These are phyloP conservation scores for Exophiala phaeomuriformis DNA, from an alignment of 2,329 filamentous ascomycete species.

Conservation along the genomic window DNA sequence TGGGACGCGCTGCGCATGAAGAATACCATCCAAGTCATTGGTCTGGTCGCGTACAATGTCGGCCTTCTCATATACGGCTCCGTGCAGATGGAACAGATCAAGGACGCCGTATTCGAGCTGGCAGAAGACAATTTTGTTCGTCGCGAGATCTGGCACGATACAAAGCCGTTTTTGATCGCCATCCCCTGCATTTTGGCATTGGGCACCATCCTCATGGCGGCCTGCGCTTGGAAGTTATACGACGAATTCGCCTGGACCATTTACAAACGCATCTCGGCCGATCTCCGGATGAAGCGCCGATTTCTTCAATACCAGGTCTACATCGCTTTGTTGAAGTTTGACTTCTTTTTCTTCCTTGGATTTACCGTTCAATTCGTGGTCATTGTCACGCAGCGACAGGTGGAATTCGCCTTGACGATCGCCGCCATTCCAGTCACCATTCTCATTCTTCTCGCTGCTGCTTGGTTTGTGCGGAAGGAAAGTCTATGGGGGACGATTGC, in stretches of 20 bases:
- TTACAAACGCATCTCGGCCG: conserved; percentile 96
- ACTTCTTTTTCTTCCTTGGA: conserved; percentile 99
- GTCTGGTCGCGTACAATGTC: conserved; percentile 84
- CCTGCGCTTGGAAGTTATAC: conserved; percentile 89
- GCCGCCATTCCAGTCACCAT: conserved; percentile 89
- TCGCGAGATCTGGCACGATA: conserved; percentile 56
- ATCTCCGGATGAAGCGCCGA: conserved; percentile 91
- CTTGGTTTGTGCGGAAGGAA: conserved; percentile 77
- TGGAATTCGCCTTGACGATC: conserved; percentile 79
- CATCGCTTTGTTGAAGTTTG: conserved; percentile 94
- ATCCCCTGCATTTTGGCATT: conserved; percentile 78
- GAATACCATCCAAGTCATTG: conserved; percentile 98
- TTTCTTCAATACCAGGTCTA: conserved; percentile 98
- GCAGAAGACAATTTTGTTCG: conserved; percentile 41
- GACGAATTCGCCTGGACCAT: conserved; percentile 99
- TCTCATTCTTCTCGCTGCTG: conserved; percentile 74
- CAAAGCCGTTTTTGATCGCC: conserved; percentile 71
- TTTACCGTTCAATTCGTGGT: conserved; percentile 98
- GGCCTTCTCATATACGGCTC: conserved; percentile 87
- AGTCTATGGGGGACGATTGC: conserved; percentile 67
- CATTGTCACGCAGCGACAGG: conserved; percentile 63
- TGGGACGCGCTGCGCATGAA: conserved; percentile 91
- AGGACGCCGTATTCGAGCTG: conserved; percentile 59
- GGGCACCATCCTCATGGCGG: conserved; percentile 63
- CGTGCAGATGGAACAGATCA: conserved; percentile 87